Percentiles rank a stretch among this genome's conserved stretches.
Conservation (phyloP, 108 stramenopile species). For the Conticribra weissflogii region DNA sequence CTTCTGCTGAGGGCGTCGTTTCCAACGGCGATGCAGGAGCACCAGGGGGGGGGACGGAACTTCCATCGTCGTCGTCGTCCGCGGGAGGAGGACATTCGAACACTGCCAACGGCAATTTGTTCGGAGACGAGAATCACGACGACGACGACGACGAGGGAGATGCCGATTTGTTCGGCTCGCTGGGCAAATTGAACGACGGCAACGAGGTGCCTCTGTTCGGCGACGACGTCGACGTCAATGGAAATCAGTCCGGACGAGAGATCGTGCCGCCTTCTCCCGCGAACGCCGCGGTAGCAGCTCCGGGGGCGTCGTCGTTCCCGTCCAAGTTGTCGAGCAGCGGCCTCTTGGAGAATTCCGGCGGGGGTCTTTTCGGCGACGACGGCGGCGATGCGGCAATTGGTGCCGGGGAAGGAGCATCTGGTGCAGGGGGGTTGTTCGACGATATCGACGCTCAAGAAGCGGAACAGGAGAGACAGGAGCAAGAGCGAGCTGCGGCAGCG, state of each 20-base stretch:
- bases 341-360: conserved; percentile 19
- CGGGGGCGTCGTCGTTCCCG: background rate
- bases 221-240: background rate
- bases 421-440: conserved; percentile 64
- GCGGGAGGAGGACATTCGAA: background rate
- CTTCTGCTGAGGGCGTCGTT: background rate
- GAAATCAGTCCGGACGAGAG: background rate
- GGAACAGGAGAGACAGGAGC: conserved; percentile 36
- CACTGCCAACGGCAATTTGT: background rate
- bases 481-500: conserved; percentile 9
- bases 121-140: background rate
- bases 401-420: conserved; percentile 11
- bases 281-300: too few relatives aligned
- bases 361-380: conserved; percentile 40
- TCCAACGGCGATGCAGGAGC: background rate
- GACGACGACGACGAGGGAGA: background rate
- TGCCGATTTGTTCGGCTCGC: conserved; percentile 17
- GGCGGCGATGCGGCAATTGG: conserved; percentile 26
- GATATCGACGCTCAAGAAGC: conserved; percentile 55
- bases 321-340: conserved; percentile 28
- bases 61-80: too few relatives aligned
- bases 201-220: background rate
- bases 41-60: too few relatives aligned
- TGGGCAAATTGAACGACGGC: background rate
- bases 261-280: too few relatives aligned